Conservation (phyloP, 331 rosid species). For the Rosa hybrid region DNA sequence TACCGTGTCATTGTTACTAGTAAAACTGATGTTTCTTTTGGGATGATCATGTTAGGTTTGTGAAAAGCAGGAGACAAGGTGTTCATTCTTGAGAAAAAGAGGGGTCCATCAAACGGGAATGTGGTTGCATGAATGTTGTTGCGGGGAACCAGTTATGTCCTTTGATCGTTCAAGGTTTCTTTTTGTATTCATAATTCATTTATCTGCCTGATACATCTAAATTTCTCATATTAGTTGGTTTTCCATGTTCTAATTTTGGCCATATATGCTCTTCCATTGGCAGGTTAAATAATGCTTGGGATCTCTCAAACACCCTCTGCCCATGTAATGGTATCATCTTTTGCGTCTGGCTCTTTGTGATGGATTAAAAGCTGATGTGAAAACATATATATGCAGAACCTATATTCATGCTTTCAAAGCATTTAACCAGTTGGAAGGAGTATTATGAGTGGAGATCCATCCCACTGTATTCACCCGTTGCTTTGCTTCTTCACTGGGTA, state of each 20-base stretch:
- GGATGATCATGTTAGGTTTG: slow-evolving; percentile 48
- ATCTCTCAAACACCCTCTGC: slow-evolving; percentile 52
- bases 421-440: slow-evolving; percentile 67
- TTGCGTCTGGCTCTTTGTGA: slow-evolving; percentile 24
- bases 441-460: slow-evolving; percentile 83
- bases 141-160: slow-evolving; percentile 55
- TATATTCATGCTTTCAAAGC: slow-evolving; percentile 36
- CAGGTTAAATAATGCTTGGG: slow-evolving; percentile 67
- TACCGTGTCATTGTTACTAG: slow-evolving; percentile 1
- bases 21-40: not conserved
- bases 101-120: slow-evolving; percentile 68
- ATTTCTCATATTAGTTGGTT: slow-evolving; percentile 10
- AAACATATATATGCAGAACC: slow-evolving; percentile 57
- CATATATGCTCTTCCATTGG: slow-evolving; percentile 20
- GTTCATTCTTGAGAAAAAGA: slow-evolving; percentile 72
- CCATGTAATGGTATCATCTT: slow-evolving; percentile 72
- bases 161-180: slow-evolving; percentile 52
- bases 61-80: slow-evolving; percentile 67
- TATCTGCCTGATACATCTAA: not conserved
- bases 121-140: slow-evolving; percentile 80
- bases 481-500: slow-evolving; percentile 93
- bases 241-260: slow-evolving; percentile 22
- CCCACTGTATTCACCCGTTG: slow-evolving; percentile 73
- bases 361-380: slow-evolving; percentile 18
- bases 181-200: not conserved